Conservation (phyloP, 108 stramenopile species). For the Epithemia pelagica region DNA sequence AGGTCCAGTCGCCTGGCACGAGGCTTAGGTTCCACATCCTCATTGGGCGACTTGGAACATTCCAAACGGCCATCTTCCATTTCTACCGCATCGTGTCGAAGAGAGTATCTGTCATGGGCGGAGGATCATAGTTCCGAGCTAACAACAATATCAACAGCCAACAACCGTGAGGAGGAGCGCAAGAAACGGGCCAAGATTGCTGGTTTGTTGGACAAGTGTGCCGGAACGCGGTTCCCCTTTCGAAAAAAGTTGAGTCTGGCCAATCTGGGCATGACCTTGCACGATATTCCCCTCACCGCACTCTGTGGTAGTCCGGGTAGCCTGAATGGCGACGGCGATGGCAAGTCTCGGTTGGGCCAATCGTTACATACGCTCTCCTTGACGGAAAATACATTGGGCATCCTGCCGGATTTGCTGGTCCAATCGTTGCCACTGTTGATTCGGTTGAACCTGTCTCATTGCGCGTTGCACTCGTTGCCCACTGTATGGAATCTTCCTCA, state of each 20-base stretch:
- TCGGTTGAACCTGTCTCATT: constrained; percentile 63
- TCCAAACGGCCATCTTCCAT: too few species aligned
- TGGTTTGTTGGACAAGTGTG: constrained; percentile 50
- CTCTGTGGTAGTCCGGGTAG: constrained; percentile 45
- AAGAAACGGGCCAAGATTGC: constrained; percentile 39
- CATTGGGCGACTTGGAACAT: too few species aligned
- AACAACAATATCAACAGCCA: too few species aligned
- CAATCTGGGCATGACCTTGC: constrained; percentile 40
- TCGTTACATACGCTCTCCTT: constrained; percentile 59
- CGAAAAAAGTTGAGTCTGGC: constrained; percentile 60
- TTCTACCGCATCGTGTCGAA: too few species aligned
- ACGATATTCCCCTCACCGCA: constrained; percentile 62
- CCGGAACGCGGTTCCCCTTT: constrained; percentile 36
- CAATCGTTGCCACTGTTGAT: constrained; percentile 43
- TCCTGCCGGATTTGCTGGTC: constrained; percentile 50
- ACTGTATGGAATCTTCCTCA: constrained; percentile 64
- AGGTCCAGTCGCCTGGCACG: too few species aligned
- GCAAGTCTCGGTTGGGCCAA: constrained; percentile 40
- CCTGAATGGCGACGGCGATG: too few species aligned
- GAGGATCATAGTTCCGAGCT: too few species aligned
- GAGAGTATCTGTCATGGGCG: too few species aligned
- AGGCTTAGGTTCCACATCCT: too few species aligned
- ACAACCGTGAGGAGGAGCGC: too few species aligned
- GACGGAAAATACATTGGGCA: constrained; percentile 49
- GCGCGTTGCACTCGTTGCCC: constrained; percentile 51